Base-by-base conservation (phyloP, 1,284 basidiomycete species). In the Moesziomyces parantarcticus region DNA sequence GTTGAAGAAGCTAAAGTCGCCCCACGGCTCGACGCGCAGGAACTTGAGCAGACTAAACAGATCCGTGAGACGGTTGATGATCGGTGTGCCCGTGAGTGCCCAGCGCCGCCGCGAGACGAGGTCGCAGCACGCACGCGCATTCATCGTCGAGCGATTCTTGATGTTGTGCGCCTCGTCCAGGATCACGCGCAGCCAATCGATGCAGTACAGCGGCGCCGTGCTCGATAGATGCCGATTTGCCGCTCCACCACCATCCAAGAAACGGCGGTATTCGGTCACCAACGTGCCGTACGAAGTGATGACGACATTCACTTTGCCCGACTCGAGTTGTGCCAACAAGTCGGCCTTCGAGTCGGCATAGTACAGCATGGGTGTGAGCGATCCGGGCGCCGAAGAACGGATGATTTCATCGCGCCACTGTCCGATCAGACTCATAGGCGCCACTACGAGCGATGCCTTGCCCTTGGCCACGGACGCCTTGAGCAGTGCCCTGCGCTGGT, bases 41-140 rank as follows among this genome's bases (percentile, higher is more conserved):
- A 96, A 98, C 21, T 76, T 77, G 47, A 83, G 71, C 46, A 82
- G 59, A 29, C 68, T 74, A 59, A 92, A 95, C 8, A 99, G 86
- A 80, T 98, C 95, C 68, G 97, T 96, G 5, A 98, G 87, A 50
- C 83, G 82, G 43, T 99, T 99, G 62, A 98, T 93, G 68, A 99
- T 98, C 0, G 96, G 96, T 11, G 96, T 98, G 32, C 94, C 92
- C 5, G 94, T 97, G 14, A 97, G 88, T 5, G 92, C 92, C 96
- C 96, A 99, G 69, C 92, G 88, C 39, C 92, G 87, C 61, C 90
- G 87, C 3, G 92, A 92, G 48, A 88, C 88, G 8, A 99, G 87
- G 9, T 91, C 92, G 81, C 91, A 97, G 49, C 92, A 92, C 2
- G 96, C 94, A 76, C 92, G 93, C 0, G 96, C 93, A 11, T 92